Percentiles rank a stretch among this genome's conserved stretches.
phyloP scores from a whole-genome alignment of 106 monocot genomes.

The Iris macrosiphon region DNA sequence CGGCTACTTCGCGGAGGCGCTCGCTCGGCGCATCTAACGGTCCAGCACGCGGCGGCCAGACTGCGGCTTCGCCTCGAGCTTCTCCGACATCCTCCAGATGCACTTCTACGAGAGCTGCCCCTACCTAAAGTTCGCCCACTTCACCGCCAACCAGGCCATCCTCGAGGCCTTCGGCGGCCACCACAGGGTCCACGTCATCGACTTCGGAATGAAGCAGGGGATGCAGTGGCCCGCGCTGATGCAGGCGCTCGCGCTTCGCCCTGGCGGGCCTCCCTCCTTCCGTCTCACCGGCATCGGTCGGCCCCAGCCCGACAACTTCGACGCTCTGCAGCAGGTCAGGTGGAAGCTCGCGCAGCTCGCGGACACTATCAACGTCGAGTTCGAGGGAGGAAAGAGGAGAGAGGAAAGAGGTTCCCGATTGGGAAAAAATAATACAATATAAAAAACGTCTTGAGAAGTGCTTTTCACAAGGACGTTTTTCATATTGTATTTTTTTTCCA shows the following conservation, averaged over 20 bases:
- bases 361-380: conserved; percentile 59
- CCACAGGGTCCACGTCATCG: conserved; percentile 69
- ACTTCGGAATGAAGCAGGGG: conserved; percentile 92
- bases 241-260: conserved; percentile 86
- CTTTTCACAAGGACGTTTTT: no score
- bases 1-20: conserved; percentile 76
- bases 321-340: conserved; percentile 71
- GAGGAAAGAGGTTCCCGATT: no score
- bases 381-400: no score
- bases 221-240: conserved; percentile 96
- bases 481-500: no score
- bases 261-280: conserved; percentile 76
- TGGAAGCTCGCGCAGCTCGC: conserved; percentile 89
- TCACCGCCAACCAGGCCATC: conserved; percentile 99
- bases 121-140: conserved; percentile 94
- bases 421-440: no score
- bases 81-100: conserved; percentile 59
- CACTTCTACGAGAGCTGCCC: conserved; percentile 95
- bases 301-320: conserved; percentile 64
- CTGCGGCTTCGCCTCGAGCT: conserved; percentile 28
- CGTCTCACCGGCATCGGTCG: conserved; percentile 85
- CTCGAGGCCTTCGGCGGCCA: conserved; percentile 83
- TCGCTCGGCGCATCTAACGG: conserved; percentile 63
- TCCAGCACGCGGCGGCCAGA: conserved; percentile 23
- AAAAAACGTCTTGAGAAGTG: no score